Evolutionary conservation across 1,284 basidiomycete genomes (phyloP), one percentile per base, ranked within the genome.

Genomic region (Moesziomyces parantarcticus): DNA sequence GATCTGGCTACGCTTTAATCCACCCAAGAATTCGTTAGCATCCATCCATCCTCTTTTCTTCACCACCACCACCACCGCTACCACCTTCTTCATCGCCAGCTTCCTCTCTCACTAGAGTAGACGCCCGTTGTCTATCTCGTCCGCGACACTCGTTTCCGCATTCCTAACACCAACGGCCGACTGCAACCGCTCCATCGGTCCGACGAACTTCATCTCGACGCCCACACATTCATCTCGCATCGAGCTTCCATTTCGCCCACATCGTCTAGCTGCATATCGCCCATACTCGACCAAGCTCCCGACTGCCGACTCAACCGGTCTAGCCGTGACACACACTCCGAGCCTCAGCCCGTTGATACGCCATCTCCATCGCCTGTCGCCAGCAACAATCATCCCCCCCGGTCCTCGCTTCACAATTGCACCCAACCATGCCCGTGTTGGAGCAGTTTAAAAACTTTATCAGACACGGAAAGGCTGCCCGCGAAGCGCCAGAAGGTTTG

Each of bases 371-470:
- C n/a, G n/a, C n/a, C n/a, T n/a, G n/a, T n/a, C n/a, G n/a, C n/a
- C n/a, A n/a, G n/a, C n/a, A n/a, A n/a, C n/a, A n/a, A n/a, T n/a
- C n/a, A n/a, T n/a, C n/a, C n/a, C n/a, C n/a, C n/a, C n/a, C n/a
- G n/a, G n/a, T n/a, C n/a, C n/a, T n/a, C n/a, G n/a, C n/a, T n/a
- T n/a, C n/a, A n/a, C 23, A 40, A 41, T 14, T 14, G 22, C 47
- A 44, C 52, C 48, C 25, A 57, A 67, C 48, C 32, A 74, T 74
- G 71, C 66, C 71, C 39, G 71, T 79, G 43, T 55, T 78, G 49
- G 77, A 79, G 54, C 70, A 81, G 36, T 75, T 82, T 54, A 79
- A 76, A 54, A 73, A 78, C 58, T 75, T 82, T 40, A 78, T 82
- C 50, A 65, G 79, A 49, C 79, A 82, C 65, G 80, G 79, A 50